Base-by-base conservation (phyloP, 352 stramenopile genomes). In the Phytophthora kernoviae region DNA sequence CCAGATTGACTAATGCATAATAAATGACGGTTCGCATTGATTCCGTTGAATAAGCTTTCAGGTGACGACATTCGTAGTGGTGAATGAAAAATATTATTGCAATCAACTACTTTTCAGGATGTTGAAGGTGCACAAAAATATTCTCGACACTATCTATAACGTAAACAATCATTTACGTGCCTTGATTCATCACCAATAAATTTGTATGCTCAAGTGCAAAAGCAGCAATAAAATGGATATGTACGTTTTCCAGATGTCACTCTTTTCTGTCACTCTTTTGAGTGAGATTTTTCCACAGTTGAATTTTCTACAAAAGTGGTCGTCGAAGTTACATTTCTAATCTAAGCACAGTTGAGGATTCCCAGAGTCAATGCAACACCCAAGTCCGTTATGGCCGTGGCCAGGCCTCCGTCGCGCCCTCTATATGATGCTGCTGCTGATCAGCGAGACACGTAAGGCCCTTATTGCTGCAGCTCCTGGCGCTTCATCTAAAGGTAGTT, bases 341-440 rank as follows among this genome's bases (percentile, higher is more conserved):
- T 39, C 44, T 22, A 46, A 46, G 30, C 39, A 24, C 22, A 34
- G 18, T 40, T 59, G 22, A 52, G 26, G 39, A 54, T 40, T 45
- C 36, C 20, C 15, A 41, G 3, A 24, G n/a, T n/a, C n/a, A 14
- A 70, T 69, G 51, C 57, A 65, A 12, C 60, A 44, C 20, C 42
- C 59, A 26, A 40, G 52, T 50, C 50, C 54, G n/a, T 58, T 62
- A 18, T 62, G 36, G 42, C 43, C 51, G 27, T 40, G 54, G 39
- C 45, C 30, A 21, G 34, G 30, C 21, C 39, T 64, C n/a, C 69
- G 43, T 47, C 54, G 54, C n/a, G 40, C 64, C 18, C 39, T 85
- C 15, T 68, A 58, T 52, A 37, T 74, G 47, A 7, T 80, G 32
- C 18, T 85, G 18, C 18, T 70, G 32, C 30, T 81, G 27, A 49